Base-by-base conservation (phyloP, 2,329 filamentous ascomycete species). In the Exophiala lecanii-corni region DNA sequence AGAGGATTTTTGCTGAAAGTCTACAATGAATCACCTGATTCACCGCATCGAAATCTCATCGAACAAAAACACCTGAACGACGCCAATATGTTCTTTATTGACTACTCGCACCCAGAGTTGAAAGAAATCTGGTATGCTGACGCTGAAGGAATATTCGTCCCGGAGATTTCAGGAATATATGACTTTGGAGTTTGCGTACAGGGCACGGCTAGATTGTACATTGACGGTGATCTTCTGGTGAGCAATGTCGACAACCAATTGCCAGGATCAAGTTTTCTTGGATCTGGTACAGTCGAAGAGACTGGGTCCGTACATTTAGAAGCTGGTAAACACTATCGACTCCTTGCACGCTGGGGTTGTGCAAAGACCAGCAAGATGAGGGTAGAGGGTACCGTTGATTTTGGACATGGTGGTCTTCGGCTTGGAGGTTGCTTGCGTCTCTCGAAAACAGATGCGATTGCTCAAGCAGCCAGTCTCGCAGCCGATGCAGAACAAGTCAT, bases 401-500 rank as follows among this genome's bases (percentile, higher is more conserved):
- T 77, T 38, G 74, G 74, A 18, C 70, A 72, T 31, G 81, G 81
- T 35, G 78, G 76, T 1, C 72, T 84, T 36, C 72, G 79, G 32
- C 68, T 84, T 20, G 79, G 80, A 20, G 78, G 73, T 16, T 74
- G 71, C 59, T 75, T 73, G 53, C 69, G 76, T 21, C 72, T 82
- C 34, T 71, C 78, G 53, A 65, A 72, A 31, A 64, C 76, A 43
- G 70, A 73, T 13, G 76, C 82, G 56, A 79, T 88, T 42, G 65
- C 73, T 35, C 73, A 79, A 45, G 84, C 86, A 0, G 81, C 82
- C 1, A 70, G 74, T 15, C 69, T 83, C 6, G 86, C 86, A 19
- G 23, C 72, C 58, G 72, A 75, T 21, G 80, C 81, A 1, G 84
- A 89, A 43, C 82, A 89, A 56, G 86, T 89, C 34, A 74, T 92